These are phyloP conservation scores for Prunus mira DNA, from an alignment of 306 rosid genomes.

Conservation along the genomic window DNA sequence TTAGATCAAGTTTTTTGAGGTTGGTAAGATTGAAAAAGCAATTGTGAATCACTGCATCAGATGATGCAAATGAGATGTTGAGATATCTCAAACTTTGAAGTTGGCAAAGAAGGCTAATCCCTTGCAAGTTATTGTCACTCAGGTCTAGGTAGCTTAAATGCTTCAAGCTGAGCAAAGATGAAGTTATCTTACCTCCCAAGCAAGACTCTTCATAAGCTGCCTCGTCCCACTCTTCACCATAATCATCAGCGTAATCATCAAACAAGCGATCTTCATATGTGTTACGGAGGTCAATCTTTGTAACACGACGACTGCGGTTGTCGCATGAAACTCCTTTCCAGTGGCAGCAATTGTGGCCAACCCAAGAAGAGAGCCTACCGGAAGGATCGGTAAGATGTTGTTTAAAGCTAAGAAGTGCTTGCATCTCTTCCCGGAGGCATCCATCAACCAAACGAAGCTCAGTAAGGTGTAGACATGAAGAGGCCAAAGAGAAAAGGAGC, in stretches of 20 bases:
- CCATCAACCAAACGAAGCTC: not conserved
- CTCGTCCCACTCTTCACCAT: too few species aligned
- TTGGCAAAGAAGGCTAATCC: not conserved
- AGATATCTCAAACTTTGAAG: constrained; percentile 2
- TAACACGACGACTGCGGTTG: not conserved
- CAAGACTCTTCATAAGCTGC: not conserved
- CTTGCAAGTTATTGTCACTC: not conserved
- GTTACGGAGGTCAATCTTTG: not conserved
- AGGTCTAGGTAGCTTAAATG: not conserved
- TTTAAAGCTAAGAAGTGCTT: not conserved
- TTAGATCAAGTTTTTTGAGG: not conserved
- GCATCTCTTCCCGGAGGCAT: not conserved
- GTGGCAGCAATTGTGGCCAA: not conserved
- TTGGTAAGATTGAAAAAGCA: constrained; percentile 22
- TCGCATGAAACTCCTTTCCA: constrained; percentile 9
- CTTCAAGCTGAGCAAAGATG: constrained; percentile 11
- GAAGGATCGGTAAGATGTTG: not conserved
- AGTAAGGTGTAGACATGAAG: not conserved
- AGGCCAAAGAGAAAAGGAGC: not conserved
- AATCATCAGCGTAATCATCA: not conserved
- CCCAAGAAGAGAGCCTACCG: constrained; percentile 6
- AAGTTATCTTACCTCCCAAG: not conserved
- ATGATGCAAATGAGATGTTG: not conserved
- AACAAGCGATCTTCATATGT: not conserved
- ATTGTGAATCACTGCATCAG: not conserved